Evolutionary conservation across 257 asterid species (phyloP).

Genomic region (Eustoma russellianum): DNA sequence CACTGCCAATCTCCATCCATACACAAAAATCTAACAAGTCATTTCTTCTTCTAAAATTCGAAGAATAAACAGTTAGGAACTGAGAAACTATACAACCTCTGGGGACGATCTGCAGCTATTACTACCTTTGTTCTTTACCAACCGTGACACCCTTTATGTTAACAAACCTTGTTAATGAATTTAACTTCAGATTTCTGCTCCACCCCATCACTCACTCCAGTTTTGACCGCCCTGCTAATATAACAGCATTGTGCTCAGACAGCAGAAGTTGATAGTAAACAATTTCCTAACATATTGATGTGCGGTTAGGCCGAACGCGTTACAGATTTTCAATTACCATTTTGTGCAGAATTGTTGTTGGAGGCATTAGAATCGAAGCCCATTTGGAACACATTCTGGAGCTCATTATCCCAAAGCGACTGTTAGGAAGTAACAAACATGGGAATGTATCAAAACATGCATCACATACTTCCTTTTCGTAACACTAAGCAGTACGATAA

Average conservation of each 20-base stretch:
- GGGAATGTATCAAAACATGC: no score
- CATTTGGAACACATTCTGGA: constrained; percentile 58
- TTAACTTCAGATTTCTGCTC: constrained; percentile 6
- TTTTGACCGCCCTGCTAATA: constrained; percentile 37
- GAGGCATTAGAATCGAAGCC: constrained; percentile 55
- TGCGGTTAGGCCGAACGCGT: background rate
- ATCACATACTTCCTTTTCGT: no score
- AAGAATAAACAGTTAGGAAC: constrained; percentile 58
- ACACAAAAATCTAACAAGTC: constrained; percentile 27
- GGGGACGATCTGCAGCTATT: constrained; percentile 17
- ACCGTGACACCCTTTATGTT: no score
- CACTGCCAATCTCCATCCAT: constrained; percentile 34
- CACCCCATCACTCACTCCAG: constrained; percentile 39
- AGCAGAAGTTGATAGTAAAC: background rate
- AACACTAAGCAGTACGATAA: no score
- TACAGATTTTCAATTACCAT: constrained; percentile 30
- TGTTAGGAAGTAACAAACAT: constrained; percentile 10
- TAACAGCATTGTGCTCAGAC: background rate
- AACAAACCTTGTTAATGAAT: constrained; percentile 14
- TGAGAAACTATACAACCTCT: constrained; percentile 48
- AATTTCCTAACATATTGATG: no score
- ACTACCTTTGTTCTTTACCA: constrained; percentile 15
- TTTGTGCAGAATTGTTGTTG: constrained; percentile 42
- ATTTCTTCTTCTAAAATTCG: constrained; percentile 78
- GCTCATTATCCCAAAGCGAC: constrained; percentile 58